A percentile compares a stretch with the other conserved stretches of the same genome.
phyloP scores from a whole-genome alignment of 2,329 filamentous ascomycete genomes.

The Thermoascus crustaceus region DNA sequence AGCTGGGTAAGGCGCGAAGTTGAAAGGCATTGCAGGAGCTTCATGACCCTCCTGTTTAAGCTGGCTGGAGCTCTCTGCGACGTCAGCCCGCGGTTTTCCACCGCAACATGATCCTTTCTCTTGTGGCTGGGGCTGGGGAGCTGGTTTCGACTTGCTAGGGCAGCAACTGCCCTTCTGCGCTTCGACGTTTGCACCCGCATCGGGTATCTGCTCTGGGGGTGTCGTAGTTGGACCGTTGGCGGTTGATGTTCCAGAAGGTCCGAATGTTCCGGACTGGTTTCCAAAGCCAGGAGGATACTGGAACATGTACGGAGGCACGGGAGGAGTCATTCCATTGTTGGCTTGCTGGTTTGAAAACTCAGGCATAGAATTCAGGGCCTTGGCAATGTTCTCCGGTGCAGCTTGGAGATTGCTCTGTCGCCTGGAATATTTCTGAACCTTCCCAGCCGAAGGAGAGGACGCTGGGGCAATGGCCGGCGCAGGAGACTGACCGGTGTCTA shows the following conservation, averaged over 20 bases:
- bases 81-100: constrained; percentile 8
- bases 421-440: constrained; percentile 28
- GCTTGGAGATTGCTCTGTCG: constrained; percentile 26
- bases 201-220: constrained; percentile 1
- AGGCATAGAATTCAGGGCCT: constrained; percentile 23
- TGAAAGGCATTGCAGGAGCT: background rate
- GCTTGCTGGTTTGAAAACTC: constrained; percentile 15
- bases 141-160: constrained; percentile 10
- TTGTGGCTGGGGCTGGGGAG: constrained; percentile 4
- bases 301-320: constrained; percentile 5
- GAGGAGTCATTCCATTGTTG: constrained; percentile 12
- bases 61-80: background rate
- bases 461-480: constrained; percentile 11
- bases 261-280: no score
- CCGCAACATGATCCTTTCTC: constrained; percentile 23
- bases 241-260: background rate
- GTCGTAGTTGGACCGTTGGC: background rate
- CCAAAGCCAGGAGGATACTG: background rate
- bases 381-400: constrained; percentile 26
- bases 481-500: constrained; percentile 14
- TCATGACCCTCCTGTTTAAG: background rate
- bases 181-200: background rate
- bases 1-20: background rate
- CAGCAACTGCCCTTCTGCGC: constrained; percentile 17
- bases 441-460: constrained; percentile 21